A percentile compares a stretch with the other conserved stretches of the same genome.
Evolutionary conservation across 768 basidiomycete species (phyloP).

Genomic region (Leccinum incarnatum): DNA sequence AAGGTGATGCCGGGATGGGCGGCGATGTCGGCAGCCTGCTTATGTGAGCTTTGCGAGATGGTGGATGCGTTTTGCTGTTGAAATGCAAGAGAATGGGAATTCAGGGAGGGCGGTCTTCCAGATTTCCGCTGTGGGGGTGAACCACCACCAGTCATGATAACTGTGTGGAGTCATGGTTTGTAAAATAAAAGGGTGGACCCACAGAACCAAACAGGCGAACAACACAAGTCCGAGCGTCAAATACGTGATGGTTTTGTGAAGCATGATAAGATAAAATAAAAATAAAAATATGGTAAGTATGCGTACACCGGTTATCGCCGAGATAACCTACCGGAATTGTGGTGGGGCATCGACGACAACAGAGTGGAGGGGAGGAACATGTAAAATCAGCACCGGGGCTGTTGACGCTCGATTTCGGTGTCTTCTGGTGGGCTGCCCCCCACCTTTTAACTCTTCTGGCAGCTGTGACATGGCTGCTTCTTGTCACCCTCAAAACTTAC

Average conservation of each 20-base stretch:
- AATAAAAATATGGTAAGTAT: constrained; percentile 15
- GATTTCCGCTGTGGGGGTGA: constrained; percentile 15
- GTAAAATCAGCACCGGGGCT: neutral
- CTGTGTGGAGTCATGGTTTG: constrained; percentile 26
- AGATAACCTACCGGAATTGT: constrained; percentile 4
- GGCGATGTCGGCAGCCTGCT: constrained; percentile 18
- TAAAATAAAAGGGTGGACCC: constrained; percentile 32
- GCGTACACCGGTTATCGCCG: constrained; percentile 15
- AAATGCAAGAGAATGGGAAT: constrained; percentile 19
- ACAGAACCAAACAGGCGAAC: constrained; percentile 33
- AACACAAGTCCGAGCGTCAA: constrained; percentile 17
- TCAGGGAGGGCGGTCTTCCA: constrained; percentile 4
- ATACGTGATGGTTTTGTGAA: constrained; percentile 5
- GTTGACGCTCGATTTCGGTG: constrained; percentile 12
- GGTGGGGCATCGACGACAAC: neutral
- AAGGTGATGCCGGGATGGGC: constrained; percentile 10
- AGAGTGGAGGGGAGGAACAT: constrained; percentile 2
- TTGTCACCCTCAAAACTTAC: constrained; percentile 24
- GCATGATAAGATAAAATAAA: constrained; percentile 25
- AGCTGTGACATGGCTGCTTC: constrained; percentile 18
- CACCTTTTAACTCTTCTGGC: constrained; percentile 25
- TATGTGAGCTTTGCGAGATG: constrained; percentile 11
- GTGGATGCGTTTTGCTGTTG: constrained; percentile 6
- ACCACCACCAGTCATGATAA: constrained; percentile 26
- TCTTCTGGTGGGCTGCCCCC: constrained; percentile 14